These are phyloP conservation scores for Dunaliella primolecta DNA, from an alignment of 139 green algal species.

Conservation along the genomic window DNA sequence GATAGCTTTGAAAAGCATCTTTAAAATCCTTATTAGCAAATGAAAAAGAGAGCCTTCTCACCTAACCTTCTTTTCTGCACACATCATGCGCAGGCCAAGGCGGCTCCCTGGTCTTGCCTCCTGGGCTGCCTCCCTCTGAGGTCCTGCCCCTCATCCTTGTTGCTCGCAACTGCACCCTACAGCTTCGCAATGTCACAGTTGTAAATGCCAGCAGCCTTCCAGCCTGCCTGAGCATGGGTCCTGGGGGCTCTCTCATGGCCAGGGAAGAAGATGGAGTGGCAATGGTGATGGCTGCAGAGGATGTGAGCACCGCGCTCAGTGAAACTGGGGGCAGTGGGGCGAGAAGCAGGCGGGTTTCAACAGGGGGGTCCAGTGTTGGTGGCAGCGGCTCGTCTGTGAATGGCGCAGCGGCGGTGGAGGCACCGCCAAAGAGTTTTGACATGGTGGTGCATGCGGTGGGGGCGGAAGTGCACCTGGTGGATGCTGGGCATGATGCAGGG, in stretches of 20 bases:
- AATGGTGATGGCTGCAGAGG: conserved; percentile 25
- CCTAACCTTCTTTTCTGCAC: too few relatives aligned
- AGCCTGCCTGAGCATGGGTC: conserved; percentile 60
- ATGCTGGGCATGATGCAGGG: neutral
- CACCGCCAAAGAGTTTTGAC: conserved; percentile 7
- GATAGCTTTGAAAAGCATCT: too few relatives aligned
- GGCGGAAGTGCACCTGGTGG: conserved; percentile 24
- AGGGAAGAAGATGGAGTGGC: conserved; percentile 42
- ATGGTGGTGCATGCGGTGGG: conserved; percentile 29
- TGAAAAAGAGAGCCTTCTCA: too few relatives aligned
- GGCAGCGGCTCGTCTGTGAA: neutral
- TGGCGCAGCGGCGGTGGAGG: neutral
- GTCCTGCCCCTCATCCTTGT: conserved; percentile 82
- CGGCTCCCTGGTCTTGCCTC: conserved; percentile 61
- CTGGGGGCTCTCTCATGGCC: conserved; percentile 50
- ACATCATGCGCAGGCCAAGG: conserved; percentile 32
- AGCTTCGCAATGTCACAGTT: conserved; percentile 76
- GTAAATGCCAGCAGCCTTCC: conserved; percentile 66
- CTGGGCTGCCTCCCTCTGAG: conserved; percentile 49
- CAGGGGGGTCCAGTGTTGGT: neutral
- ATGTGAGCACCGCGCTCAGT: neutral
- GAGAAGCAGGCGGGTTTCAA: too few relatives aligned
- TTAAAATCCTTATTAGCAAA: too few relatives aligned
- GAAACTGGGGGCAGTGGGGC: neutral
- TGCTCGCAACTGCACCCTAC: conserved; percentile 61